Base-by-base conservation (phyloP, 2,329 filamentous ascomycete genomes). In the Fusarium caatingaense region DNA sequence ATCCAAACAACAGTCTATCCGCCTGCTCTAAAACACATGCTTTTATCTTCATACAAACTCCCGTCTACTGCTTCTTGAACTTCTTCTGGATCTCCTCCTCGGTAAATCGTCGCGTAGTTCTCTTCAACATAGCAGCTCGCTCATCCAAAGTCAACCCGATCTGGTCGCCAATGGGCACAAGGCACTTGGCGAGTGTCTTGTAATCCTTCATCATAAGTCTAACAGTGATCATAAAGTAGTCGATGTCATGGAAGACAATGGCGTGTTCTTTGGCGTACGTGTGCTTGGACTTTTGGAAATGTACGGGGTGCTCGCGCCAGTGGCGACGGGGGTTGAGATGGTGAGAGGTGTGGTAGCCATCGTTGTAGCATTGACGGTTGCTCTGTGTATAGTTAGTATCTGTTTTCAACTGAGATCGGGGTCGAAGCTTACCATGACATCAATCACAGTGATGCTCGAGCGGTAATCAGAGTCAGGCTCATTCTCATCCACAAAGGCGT, bases 341-440 rank as follows among this genome's bases (percentile, higher is more conserved):
- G 76, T 94, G 92, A 20, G 91, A 93, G 9, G 91, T 94, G 79
- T 94, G 92, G 78, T 93, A 94, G 69, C 92, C 92, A 73, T 94
- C 92, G 73, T 94, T 94, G 85, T 91, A 94, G 81, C 91, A 94
- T 79, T 91, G 91, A 37, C 92, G 90, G 78, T 94, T 94, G 79
- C 89, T 92, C 91, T 93, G 27, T 30, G 8, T 7, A 28, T 30
- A 30, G 48, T 69, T 20, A 69, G 65, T 10, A 25, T n/a, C 2
- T n/a, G 8, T 6, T 23, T 11, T 34, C 12, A 30, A 11, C 9
- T 8, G 2, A 25, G 10, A 8, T n/a, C 8, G 4, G 23, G 1
- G 13, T 30, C 16, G 7, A 10, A 30, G 81, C 89, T 81, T 85
- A 93, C 92, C 9, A 90, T 85, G 9, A 94, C 91, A 74, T 95